Percentiles rank a stretch among this genome's conserved stretches.
Conservation (phyloP, 352 stramenopile genomes). For the Globisporangium splendens region DNA sequence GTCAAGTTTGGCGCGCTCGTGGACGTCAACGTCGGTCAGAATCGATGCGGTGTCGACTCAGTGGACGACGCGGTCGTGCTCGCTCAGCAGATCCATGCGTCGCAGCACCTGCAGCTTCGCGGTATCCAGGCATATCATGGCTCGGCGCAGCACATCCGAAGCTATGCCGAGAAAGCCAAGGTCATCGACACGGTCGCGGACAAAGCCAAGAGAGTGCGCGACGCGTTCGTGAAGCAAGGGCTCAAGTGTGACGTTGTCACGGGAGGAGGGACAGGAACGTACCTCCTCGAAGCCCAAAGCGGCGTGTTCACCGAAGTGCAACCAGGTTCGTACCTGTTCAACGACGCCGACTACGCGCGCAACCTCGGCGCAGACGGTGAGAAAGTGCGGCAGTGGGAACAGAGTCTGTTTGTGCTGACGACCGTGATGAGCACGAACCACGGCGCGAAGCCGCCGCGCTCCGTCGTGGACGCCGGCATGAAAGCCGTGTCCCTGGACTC, state of each 20-base stretch:
- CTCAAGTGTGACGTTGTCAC: slow-evolving; percentile 63
- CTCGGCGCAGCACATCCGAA: slow-evolving; percentile 68
- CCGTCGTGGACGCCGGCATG: slow-evolving; percentile 69
- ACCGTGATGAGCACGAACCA: slow-evolving; percentile 64
- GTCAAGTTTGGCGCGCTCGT: slow-evolving; percentile 55
- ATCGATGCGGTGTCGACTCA: slow-evolving; percentile 65
- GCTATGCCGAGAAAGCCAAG: slow-evolving; percentile 38
- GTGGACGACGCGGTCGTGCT: slow-evolving; percentile 40
- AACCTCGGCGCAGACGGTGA: slow-evolving; percentile 44
- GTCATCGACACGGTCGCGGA: slow-evolving; percentile 37
- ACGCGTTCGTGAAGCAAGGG: slow-evolving; percentile 25
- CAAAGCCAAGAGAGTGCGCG: slow-evolving; percentile 37
- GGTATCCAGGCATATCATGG: slow-evolving; percentile 79
- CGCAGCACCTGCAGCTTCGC: slow-evolving; percentile 26
- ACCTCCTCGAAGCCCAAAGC: slow-evolving; percentile 50
- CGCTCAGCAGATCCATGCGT: slow-evolving; percentile 27
- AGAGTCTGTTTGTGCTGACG: slow-evolving; percentile 67
- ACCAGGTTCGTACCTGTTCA: slow-evolving; percentile 75
- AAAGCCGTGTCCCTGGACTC: slow-evolving; percentile 73
- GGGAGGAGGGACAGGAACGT: slow-evolving; percentile 67
- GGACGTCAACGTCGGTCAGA: slow-evolving; percentile 73
- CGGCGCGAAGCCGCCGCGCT: slow-evolving; percentile 22
- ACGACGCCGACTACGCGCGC: slow-evolving; percentile 65
- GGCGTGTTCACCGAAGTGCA: slow-evolving; percentile 76
- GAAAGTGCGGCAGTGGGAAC: slow-evolving; percentile 43